A percentile compares a stretch with the other conserved stretches of the same genome.
phyloP scores from a whole-genome alignment of 306 rosid species.

The Begonia masoniana region DNA sequence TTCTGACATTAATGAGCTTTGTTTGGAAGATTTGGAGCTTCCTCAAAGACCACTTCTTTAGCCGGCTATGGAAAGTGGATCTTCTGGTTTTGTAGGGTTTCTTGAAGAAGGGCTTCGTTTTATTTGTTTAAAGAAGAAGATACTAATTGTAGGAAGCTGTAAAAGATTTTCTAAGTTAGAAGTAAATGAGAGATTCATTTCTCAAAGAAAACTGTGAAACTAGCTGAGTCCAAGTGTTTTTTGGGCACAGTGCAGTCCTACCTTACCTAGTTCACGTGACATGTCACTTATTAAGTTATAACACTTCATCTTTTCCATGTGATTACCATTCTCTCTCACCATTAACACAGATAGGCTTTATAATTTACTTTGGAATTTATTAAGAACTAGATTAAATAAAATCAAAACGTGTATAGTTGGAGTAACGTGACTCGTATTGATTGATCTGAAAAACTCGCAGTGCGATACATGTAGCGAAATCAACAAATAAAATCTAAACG shows the following conservation, averaged over 20 bases:
- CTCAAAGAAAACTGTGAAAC: conserved; percentile 3
- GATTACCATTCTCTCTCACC: conserved; percentile 6
- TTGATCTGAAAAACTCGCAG: not conserved
- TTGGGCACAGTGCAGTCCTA: conserved; percentile 3
- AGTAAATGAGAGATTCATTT: not conserved
- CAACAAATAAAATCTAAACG: not conserved
- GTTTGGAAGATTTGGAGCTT: conserved; percentile 25
- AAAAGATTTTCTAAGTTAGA: too few relatives aligned
- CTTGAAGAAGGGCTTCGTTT: too few relatives aligned
- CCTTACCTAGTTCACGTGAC: conserved; percentile 11
- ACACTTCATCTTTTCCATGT: conserved; percentile 19
- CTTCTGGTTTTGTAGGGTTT: not conserved
- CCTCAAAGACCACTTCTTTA: conserved; percentile 26
- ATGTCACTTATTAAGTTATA: conserved; percentile 5
- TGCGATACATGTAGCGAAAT: not conserved
- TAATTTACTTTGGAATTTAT: not conserved
- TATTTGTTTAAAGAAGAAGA: too few relatives aligned
- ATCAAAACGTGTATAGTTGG: too few relatives aligned
- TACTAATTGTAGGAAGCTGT: not conserved
- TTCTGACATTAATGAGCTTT: conserved; percentile 30
- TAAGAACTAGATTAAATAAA: not conserved
- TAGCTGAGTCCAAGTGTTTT: not conserved
- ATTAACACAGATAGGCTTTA: too few relatives aligned
- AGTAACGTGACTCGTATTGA: not conserved
- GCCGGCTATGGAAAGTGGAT: conserved; percentile 48